Percentiles rank a stretch among this genome's conserved stretches.
Conservation (phyloP, 495 filamentous ascomycete species). For the Penicillium bovifimosum region DNA sequence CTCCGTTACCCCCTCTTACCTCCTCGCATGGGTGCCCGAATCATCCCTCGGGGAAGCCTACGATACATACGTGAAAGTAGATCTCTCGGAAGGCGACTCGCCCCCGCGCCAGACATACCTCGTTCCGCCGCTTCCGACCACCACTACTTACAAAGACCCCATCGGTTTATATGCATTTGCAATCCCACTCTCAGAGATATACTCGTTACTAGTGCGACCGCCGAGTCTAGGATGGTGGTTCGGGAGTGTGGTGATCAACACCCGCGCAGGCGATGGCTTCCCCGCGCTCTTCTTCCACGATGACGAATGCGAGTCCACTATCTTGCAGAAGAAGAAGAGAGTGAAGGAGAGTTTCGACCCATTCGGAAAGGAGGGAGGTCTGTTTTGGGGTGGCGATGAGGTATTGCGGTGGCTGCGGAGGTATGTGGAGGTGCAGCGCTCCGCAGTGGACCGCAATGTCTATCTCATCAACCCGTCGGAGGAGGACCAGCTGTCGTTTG, state of each 20-base stretch:
- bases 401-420: constrained; percentile 83
- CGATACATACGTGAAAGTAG: constrained; percentile 89
- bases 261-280: constrained; percentile 81
- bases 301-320: constrained; percentile 91
- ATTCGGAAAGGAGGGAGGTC: constrained; percentile 72
- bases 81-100: constrained; percentile 71
- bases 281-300: constrained; percentile 97
- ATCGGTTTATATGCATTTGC: constrained; percentile 89
- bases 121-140: constrained; percentile 80
- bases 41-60: constrained; percentile 79
- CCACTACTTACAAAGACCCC: constrained; percentile 61
- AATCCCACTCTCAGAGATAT: constrained; percentile 83
- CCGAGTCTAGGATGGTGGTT: constrained; percentile 98
- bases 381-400: constrained; percentile 98
- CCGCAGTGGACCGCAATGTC: constrained; percentile 75
- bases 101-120: constrained; percentile 84
- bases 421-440: constrained; percentile 78
- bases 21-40: constrained; percentile 94
- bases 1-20: constrained; percentile 55
- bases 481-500: constrained; percentile 80
- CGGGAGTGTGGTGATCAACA: constrained; percentile 89
- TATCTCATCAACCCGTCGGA: constrained; percentile 84
- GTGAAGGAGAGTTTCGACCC: constrained; percentile 83
- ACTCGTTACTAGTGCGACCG: constrained; percentile 81
- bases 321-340: constrained; percentile 83